Percentiles rank a stretch among this genome's conserved stretches.
These are phyloP conservation scores for Cyclaneusma minus DNA, from an alignment of 2,329 filamentous ascomycete species.

Conservation along the genomic window DNA sequence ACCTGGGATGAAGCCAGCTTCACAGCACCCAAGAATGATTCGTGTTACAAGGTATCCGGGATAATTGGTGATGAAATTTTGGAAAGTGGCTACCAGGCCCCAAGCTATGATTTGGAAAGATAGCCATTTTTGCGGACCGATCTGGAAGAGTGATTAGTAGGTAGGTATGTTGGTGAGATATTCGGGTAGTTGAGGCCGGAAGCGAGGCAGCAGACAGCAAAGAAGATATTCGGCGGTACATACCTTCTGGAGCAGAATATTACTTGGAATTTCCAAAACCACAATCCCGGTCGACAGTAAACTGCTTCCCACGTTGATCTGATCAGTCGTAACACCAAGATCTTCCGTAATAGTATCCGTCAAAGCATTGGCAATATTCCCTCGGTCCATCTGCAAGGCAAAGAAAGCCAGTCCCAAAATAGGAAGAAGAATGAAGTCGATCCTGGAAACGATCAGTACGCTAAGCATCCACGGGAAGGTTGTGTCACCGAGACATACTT, in stretches of 20 bases:
- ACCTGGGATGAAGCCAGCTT: too few species aligned
- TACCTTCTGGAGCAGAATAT: slow-evolving; percentile 12
- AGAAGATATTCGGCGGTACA: too few species aligned
- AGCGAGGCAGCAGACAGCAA: too few species aligned
- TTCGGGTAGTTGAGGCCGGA: too few species aligned
- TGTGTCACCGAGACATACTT: too few species aligned
- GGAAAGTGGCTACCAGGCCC: slow-evolving; percentile 16
- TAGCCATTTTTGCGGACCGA: slow-evolving; percentile 16
- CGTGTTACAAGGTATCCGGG: slow-evolving; percentile 28
- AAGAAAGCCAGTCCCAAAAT: slow-evolving; percentile 19
- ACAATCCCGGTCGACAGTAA: slow-evolving; percentile 15
- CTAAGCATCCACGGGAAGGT: too few species aligned
- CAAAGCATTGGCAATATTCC: slow-evolving; percentile 17
- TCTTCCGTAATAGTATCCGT: slow-evolving; percentile 15
- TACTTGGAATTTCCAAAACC: slow-evolving; percentile 15
- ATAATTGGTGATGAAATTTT: slow-evolving; percentile 25
- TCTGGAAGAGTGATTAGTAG: slow-evolving; percentile 8
- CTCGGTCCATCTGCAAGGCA: slow-evolving; percentile 17
- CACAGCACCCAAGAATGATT: slow-evolving; percentile 26
- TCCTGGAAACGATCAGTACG: too few species aligned
- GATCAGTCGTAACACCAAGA: slow-evolving; percentile 12
- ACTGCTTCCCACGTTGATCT: slow-evolving; percentile 14
- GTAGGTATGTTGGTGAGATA: too few species aligned
- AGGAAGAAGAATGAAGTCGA: slow-evolving; percentile 18
- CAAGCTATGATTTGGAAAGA: slow-evolving; percentile 17